Percentiles rank a stretch among this genome's conserved stretches.
These are phyloP conservation scores for Jackrogersella minutella DNA, from an alignment of 495 filamentous ascomycete species.

Conservation along the genomic window DNA sequence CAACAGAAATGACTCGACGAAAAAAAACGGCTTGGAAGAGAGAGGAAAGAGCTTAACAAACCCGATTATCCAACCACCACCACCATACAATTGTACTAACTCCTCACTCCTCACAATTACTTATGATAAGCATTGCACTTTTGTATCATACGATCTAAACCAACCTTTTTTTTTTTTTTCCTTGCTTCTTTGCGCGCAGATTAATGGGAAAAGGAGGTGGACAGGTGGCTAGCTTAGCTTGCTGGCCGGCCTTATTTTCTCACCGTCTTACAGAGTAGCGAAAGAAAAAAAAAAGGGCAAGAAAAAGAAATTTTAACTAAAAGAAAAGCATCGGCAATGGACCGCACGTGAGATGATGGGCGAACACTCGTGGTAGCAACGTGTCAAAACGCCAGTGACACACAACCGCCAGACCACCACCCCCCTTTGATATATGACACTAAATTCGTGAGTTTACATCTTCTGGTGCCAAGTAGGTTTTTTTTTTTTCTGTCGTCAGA, in stretches of 20 bases:
- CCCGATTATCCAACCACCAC: slow-evolving; percentile 9
- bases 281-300: neutral
- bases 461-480: slow-evolving; percentile 20
- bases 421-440: too few species aligned
- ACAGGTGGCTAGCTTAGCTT: neutral
- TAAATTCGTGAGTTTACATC: too few species aligned
- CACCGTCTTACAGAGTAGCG: slow-evolving; percentile 4
- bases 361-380: slow-evolving; percentile 5
- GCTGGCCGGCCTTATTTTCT: neutral
- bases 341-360: too few species aligned
- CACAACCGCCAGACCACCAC: too few species aligned
- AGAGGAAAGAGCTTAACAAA: neutral
- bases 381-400: too few species aligned
- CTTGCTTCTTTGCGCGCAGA: too few species aligned
- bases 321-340: too few species aligned
- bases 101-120: slow-evolving; percentile 36
- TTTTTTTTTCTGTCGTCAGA: neutral
- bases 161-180: slow-evolving; percentile 7
- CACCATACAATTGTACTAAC: slow-evolving; percentile 31
- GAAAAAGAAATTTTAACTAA: neutral
- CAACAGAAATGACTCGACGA: slow-evolving; percentile 36
- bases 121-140: slow-evolving; percentile 24
- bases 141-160: slow-evolving; percentile 39
- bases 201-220: too few species aligned
- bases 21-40: slow-evolving; percentile 23